Evolutionary conservation across 768 basidiomycete species (phyloP).

Genomic region (Amyloporia xantha): DNA sequence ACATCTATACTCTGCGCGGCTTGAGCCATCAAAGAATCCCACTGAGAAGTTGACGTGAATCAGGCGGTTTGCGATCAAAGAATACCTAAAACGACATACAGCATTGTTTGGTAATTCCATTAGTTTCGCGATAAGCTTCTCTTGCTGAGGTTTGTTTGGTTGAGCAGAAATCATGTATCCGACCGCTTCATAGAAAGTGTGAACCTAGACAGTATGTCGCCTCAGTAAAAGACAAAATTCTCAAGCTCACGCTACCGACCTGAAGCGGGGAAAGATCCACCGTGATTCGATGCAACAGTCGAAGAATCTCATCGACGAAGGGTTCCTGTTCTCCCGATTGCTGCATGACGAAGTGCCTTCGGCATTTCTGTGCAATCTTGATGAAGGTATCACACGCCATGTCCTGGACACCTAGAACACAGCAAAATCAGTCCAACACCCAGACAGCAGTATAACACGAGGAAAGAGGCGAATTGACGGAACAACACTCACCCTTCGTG

Average conservation of each 20-base stretch:
- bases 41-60: constrained; percentile 39
- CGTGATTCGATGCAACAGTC: constrained; percentile 87
- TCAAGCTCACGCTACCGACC: constrained; percentile 19
- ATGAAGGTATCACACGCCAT: constrained; percentile 99
- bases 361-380: constrained; percentile 98
- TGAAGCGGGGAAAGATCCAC: constrained; percentile 92
- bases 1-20: constrained; percentile 91
- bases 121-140: constrained; percentile 87
- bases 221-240: constrained; percentile 5
- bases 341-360: constrained; percentile 97
- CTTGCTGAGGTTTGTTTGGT: constrained; percentile 95
- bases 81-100: constrained; percentile 39
- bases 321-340: constrained; percentile 96
- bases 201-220: constrained; percentile 44
- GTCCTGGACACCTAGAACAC: constrained; percentile 82
- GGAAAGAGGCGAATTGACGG: constrained; percentile 8
- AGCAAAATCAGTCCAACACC: background rate
- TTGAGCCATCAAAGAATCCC: constrained; percentile 96
- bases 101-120: constrained; percentile 98
- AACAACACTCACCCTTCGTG: constrained; percentile 93
- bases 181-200: constrained; percentile 98
- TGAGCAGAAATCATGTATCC: constrained; percentile 99
- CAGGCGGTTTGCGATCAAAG: background rate
- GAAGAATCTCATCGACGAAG: constrained; percentile 95
- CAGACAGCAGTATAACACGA: constrained; percentile 6